These are phyloP conservation scores for Lactarius akahatsu DNA, from an alignment of 768 basidiomycete species.

Conservation along the genomic window DNA sequence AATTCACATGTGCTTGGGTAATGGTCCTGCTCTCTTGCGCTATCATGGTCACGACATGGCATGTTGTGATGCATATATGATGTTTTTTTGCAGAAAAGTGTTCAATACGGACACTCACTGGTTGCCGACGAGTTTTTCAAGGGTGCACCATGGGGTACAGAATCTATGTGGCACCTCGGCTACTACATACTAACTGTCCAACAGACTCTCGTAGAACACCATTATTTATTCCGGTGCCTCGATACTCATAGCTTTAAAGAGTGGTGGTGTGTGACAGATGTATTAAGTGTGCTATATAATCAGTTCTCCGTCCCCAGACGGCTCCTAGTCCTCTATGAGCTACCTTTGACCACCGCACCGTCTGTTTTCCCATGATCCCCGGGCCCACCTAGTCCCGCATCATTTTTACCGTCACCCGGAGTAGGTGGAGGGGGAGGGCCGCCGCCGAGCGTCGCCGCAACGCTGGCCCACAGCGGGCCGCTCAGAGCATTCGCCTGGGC, in stretches of 20 bases:
- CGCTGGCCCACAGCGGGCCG: slow-evolving; percentile 38
- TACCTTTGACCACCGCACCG: background rate
- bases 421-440: slow-evolving; percentile 20
- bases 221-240: background rate
- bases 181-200: no score
- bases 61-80: background rate
- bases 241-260: background rate
- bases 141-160: no score
- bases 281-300: slow-evolving; percentile 18
- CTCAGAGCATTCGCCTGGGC: slow-evolving; percentile 49
- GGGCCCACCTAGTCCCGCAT: background rate
- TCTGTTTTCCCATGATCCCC: slow-evolving; percentile 9
- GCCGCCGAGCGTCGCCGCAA: slow-evolving; percentile 22
- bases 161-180: no score
- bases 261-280: background rate
- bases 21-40: background rate
- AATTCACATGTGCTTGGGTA: background rate
- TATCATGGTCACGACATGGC: background rate
- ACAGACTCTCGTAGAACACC: background rate
- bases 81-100: background rate
- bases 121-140: no score
- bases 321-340: slow-evolving; percentile 13
- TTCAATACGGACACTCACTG: background rate
- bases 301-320: background rate
- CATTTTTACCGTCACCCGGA: slow-evolving; percentile 15